Percentiles rank a stretch among this genome's conserved stretches.
Evolutionary conservation across 202 grass and related monocot genomes (phyloP).

Genomic region (Panicum virgatum): DNA sequence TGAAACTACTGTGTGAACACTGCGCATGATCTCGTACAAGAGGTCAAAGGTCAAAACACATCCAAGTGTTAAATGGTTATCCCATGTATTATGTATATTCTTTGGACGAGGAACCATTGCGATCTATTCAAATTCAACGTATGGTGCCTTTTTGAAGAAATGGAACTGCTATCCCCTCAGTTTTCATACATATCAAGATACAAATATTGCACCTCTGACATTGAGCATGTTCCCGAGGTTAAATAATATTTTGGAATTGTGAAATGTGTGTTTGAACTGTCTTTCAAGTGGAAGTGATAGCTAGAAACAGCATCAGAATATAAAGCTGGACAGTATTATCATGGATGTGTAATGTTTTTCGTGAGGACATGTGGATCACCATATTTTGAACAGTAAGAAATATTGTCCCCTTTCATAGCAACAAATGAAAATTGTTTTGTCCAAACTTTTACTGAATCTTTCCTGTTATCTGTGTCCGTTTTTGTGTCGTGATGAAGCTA

Average conservation of each 20-base stretch:
- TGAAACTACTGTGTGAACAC: background rate
- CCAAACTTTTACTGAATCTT: background rate
- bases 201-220: background rate
- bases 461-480: background rate
- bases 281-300: background rate
- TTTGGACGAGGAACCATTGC: background rate
- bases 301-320: background rate
- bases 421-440: background rate
- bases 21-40: background rate
- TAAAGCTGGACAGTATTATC: background rate
- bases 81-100: background rate
- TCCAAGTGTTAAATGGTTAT: background rate
- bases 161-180: background rate
- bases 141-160: background rate
- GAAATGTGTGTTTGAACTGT: background rate
- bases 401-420: background rate
- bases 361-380: background rate
- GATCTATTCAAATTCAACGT: background rate
- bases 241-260: background rate
- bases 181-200: background rate
- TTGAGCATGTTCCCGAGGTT: background rate
- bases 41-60: background rate
- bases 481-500: background rate
- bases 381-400: background rate
- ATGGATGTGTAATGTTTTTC: background rate